Evolutionary conservation across 108 stramenopile genomes (phyloP), one percentile per base, ranked within the genome.

Genomic region (Hondaea fermentalgiana): DNA sequence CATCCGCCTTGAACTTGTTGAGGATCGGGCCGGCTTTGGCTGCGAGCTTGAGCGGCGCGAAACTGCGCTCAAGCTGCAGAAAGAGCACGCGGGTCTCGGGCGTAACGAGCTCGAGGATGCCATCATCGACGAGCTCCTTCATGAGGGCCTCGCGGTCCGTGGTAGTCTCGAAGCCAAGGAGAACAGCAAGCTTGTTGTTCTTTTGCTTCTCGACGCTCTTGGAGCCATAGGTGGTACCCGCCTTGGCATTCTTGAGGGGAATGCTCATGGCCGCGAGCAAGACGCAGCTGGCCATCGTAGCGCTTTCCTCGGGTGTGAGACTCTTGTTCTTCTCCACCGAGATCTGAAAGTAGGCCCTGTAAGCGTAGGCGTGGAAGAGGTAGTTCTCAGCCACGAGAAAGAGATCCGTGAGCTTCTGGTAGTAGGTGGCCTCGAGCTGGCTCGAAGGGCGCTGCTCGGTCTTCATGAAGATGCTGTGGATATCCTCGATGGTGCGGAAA

Each of bases 311-410:
- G 17, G 93, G 94, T 93, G 98, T 95, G 43, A 94, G 90, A 5
- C 89, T 87, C 69, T 97, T 96, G 91, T 97, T 95, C 95, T 92
- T 96, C 91, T 98, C 97, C 90, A 94, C 95, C 90, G 95, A 96
- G 21, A 98, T 93, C 5, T 92, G 91, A 91, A 95, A 97, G 91
- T 95, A 97, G 91, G 97, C 96, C 94, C 95, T 96, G 96, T 95
- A 97, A 8, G 99, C 98, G 93, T 98, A 98, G 64, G 99, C 98
- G 88, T 99, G 98, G 92, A 98, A 99, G 29, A 99, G 94, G 90
- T 96, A 93, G 90, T 98, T 98, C 89, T 97, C 97, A 44, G 95
- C 94, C 4, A 98, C 97, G 97, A 98, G 98, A 90, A 99, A 99
- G 88, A 99, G 94, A 55, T 94, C 94, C 28, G 96, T 98, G 87